Evolutionary conservation across 2,329 filamentous ascomycete genomes (phyloP).

Genomic region (Thielaviopsis punctulata): DNA sequence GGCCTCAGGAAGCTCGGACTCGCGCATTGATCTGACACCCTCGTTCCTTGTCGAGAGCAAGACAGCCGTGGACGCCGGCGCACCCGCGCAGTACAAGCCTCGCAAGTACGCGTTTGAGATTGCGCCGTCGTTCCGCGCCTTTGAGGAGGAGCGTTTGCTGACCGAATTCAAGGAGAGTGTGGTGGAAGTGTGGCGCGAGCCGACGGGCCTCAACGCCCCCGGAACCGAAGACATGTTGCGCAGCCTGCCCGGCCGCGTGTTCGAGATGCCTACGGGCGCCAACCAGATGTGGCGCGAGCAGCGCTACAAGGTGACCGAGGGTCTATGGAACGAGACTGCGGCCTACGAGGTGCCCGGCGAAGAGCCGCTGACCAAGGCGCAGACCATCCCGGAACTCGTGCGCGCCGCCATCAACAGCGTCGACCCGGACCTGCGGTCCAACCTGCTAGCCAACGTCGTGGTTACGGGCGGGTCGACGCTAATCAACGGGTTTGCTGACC

Average conservation of each 20-base stretch:
- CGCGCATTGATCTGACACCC: slow-evolving; percentile 58
- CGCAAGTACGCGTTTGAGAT: slow-evolving; percentile 48
- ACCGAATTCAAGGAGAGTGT: slow-evolving; percentile 97
- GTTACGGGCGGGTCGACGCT: slow-evolving; percentile 79
- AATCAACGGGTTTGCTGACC: slow-evolving; percentile 81
- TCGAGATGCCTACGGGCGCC: slow-evolving; percentile 92
- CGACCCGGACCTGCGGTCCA: slow-evolving; percentile 74
- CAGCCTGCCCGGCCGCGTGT: slow-evolving; percentile 62
- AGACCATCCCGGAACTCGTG: slow-evolving; percentile 73
- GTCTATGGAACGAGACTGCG: slow-evolving; percentile 74
- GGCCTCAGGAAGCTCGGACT: slow-evolving; percentile 31
- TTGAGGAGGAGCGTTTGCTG: slow-evolving; percentile 83
- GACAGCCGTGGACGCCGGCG: slow-evolving; percentile 70
- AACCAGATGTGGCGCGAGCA: slow-evolving; percentile 90
- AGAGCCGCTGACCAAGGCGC: slow-evolving; percentile 43
- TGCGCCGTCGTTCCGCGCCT: slow-evolving; percentile 54
- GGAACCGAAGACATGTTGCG: slow-evolving; percentile 65
- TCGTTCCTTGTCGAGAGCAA: slow-evolving; percentile 83
- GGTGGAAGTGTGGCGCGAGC: slow-evolving; percentile 81
- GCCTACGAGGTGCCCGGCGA: slow-evolving; percentile 33
- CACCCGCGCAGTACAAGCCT: slow-evolving; percentile 59
- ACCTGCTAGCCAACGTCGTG: slow-evolving; percentile 76
- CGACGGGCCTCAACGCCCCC: slow-evolving; percentile 43
- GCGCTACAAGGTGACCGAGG: slow-evolving; percentile 71
- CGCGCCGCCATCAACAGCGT: slow-evolving; percentile 60